Evolutionary conservation across 139 green algal genomes (phyloP).

Genomic region (Astrephomene gubernaculifera): DNA sequence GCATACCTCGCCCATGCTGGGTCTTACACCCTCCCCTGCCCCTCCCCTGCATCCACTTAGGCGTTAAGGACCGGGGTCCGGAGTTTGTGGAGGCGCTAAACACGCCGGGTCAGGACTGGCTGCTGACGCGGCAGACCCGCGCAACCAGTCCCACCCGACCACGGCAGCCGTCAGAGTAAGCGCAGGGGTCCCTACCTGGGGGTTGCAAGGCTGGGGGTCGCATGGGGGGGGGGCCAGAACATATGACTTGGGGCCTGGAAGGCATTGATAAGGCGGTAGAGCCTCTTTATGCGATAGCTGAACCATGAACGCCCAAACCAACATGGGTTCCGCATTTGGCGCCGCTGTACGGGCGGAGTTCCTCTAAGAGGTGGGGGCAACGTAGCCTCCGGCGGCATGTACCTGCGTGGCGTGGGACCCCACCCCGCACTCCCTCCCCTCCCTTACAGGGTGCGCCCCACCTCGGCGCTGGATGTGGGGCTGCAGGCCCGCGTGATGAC

Average conservation of each 20-base stretch:
- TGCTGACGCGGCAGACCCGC: slow-evolving; percentile 21
- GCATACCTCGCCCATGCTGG: not conserved
- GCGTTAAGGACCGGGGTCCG: not conserved
- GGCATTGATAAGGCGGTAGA: too few species aligned
- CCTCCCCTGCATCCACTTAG: not conserved
- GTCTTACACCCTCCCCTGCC: not conserved
- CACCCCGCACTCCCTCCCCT: too few species aligned
- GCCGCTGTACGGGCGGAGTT: too few species aligned
- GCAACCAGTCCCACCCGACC: not conserved
- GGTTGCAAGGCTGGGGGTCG: too few species aligned
- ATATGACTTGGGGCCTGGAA: too few species aligned
- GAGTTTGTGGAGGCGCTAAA: slow-evolving; percentile 38
- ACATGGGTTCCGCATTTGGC: too few species aligned
- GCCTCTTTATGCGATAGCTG: too few species aligned
- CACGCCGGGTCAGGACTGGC: slow-evolving; percentile 45
- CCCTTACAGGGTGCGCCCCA: slow-evolving; percentile 8
- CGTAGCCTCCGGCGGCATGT: too few species aligned
- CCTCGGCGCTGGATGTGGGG: slow-evolving; percentile 30
- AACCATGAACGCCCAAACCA: too few species aligned
- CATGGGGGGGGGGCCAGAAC: too few species aligned
- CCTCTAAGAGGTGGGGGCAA: too few species aligned
- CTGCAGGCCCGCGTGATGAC: slow-evolving; percentile 16
- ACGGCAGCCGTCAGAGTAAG: not conserved
- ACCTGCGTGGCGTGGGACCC: too few species aligned
- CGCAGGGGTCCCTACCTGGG: not conserved